phyloP scores from a whole-genome alignment of 2,329 filamentous ascomycete species.

The Aspergillus sp. region DNA sequence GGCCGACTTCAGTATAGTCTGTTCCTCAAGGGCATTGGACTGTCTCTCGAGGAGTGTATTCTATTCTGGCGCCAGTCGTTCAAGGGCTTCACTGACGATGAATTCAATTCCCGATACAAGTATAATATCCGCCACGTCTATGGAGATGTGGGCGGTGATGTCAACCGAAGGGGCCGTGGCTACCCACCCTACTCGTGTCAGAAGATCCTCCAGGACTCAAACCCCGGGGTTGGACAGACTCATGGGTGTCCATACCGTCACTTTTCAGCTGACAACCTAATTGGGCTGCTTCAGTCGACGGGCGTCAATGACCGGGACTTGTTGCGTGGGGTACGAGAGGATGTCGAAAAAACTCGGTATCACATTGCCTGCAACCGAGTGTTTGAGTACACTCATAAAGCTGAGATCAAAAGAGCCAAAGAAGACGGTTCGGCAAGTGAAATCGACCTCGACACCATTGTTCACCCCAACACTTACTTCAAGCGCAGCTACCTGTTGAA shows the following conservation, averaged over 20 bases:
- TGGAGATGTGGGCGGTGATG: constrained; percentile 92
- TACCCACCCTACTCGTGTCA: constrained; percentile 94
- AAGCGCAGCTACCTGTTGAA: constrained; percentile 91
- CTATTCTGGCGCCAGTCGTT: constrained; percentile 90
- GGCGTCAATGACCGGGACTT: constrained; percentile 80
- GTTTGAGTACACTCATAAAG: constrained; percentile 84
- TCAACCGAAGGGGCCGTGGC: constrained; percentile 81
- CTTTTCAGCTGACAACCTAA: constrained; percentile 85
- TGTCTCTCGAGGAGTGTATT: constrained; percentile 88
- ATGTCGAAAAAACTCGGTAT: constrained; percentile 84
- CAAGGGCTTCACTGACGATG: constrained; percentile 85
- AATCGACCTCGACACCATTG: constrained; percentile 87
- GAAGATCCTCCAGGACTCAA: constrained; percentile 88
- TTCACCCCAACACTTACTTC: constrained; percentile 98
- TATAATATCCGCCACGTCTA: constrained; percentile 97
- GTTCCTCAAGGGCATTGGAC: constrained; percentile 93
- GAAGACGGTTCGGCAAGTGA: constrained; percentile 73
- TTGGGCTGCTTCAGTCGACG: constrained; percentile 72
- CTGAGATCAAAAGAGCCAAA: constrained; percentile 75
- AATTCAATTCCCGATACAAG: constrained; percentile 95
- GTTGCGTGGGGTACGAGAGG: constrained; percentile 80
- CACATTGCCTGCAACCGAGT: constrained; percentile 97
- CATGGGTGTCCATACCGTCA: constrained; percentile 98
- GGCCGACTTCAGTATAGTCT: constrained; percentile 93
- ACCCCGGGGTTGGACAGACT: constrained; percentile 82